Evolutionary conservation across 2,329 filamentous ascomycete species (phyloP).

Genomic region (Ascochyta rabiei): DNA sequence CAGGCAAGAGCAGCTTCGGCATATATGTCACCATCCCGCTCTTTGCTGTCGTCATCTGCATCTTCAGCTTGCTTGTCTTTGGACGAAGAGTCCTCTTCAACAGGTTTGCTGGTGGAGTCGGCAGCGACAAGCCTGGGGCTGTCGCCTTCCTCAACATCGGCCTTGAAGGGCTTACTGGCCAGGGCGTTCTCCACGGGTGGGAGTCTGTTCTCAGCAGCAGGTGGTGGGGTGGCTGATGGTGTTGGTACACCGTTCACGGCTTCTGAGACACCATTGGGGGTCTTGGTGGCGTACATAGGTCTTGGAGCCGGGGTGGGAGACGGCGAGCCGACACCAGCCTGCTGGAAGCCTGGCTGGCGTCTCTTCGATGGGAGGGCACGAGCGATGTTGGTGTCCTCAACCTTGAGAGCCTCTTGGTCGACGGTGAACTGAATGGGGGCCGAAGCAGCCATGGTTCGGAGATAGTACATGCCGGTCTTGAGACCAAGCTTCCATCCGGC

Average conservation of each 20-base stretch:
- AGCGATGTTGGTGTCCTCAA: conserved; percentile 79
- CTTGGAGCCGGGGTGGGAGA: conserved; percentile 67
- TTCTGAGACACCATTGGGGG: conserved; percentile 48
- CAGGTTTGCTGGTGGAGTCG: conserved; percentile 66
- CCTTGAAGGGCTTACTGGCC: conserved; percentile 73
- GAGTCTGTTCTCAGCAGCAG: conserved; percentile 54
- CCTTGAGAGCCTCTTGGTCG: conserved; percentile 91
- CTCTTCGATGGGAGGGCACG: conserved; percentile 71
- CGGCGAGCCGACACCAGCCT: conserved; percentile 49
- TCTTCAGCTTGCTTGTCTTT: conserved; percentile 74
- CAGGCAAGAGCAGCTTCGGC: conserved; percentile 89
- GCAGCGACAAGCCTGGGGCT: conserved; percentile 79
- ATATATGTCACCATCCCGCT: conserved; percentile 90
- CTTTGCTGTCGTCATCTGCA: conserved; percentile 70
- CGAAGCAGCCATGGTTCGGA: conserved; percentile 94
- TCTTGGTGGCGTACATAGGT: conserved; percentile 68
- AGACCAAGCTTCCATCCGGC: conserved; percentile 98
- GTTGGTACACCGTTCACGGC: conserved; percentile 69
- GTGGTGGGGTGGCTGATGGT: conserved; percentile 70
- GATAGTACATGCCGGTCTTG: conserved; percentile 99
- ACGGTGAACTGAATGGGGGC: conserved; percentile 99
- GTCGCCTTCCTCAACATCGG: conserved; percentile 76
- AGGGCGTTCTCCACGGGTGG: conserved; percentile 61
- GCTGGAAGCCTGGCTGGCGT: conserved; percentile 53
- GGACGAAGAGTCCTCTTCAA: conserved; percentile 65